phyloP scores from a whole-genome alignment of 2,329 filamentous ascomycete species.

The Thermoascus crustaceus region DNA sequence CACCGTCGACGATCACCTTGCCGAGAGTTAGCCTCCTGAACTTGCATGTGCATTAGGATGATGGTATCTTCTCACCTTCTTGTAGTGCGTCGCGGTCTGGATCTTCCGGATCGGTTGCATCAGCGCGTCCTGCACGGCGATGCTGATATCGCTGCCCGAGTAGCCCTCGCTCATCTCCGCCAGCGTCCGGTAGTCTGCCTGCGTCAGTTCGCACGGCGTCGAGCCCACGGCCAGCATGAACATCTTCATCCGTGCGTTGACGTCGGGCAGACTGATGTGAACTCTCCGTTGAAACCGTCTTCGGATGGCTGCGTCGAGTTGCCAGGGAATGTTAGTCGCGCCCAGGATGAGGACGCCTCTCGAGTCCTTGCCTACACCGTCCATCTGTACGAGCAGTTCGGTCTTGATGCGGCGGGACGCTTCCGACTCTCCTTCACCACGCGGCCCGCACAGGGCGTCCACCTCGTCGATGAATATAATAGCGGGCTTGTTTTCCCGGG shows the following conservation, averaged over 20 bases:
- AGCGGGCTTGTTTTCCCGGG: conserved; percentile 92
- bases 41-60: neutral
- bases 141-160: conserved; percentile 90
- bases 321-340: conserved; percentile 98
- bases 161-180: conserved; percentile 84
- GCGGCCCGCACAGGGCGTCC: conserved; percentile 87
- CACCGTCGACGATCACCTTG: conserved; percentile 62
- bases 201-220: conserved; percentile 76
- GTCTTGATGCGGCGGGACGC: conserved; percentile 97
- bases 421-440: conserved; percentile 92
- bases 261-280: conserved; percentile 86
- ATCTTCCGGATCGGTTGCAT: conserved; percentile 98
- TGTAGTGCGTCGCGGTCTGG: conserved; percentile 95
- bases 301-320: conserved; percentile 90
- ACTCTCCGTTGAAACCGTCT: conserved; percentile 93
- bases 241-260: conserved; percentile 82
- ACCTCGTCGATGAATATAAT: conserved; percentile 99
- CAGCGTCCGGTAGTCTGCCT: conserved; percentile 69
- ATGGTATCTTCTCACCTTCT: conserved; percentile 53
- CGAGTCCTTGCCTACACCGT: conserved; percentile 93
- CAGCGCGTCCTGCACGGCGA: conserved; percentile 88
- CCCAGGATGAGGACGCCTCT: conserved; percentile 90
- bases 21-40: neutral
- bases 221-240: conserved; percentile 91
- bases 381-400: conserved; percentile 97